Conservation (phyloP, 371 early-diverging fungal genomes). For the Actinomortierella ambigua region DNA sequence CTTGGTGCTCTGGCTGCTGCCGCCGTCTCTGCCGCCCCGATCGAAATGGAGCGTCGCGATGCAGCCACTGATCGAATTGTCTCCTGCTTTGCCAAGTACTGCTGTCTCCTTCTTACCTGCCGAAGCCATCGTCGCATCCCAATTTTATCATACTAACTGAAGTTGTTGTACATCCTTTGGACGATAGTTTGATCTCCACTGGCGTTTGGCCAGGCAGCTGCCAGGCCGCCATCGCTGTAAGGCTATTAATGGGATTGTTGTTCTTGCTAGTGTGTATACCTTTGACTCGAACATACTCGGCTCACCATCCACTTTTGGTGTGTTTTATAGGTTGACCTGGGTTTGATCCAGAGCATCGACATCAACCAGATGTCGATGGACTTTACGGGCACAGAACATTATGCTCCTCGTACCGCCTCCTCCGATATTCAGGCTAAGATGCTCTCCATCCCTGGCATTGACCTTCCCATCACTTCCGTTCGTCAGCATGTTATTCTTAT, state of each 20-base stretch:
- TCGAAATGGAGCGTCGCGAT: conserved; percentile 27
- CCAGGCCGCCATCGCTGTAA: conserved; percentile 1
- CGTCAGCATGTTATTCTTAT: conserved; percentile 3
- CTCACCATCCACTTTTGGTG: background rate
- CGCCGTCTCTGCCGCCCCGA: conserved; percentile 19
- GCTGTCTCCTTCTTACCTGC: no score
- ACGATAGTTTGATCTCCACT: background rate
- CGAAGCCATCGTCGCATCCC: no score
- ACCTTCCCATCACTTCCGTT: background rate
- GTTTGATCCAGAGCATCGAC: background rate
- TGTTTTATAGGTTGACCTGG: background rate
- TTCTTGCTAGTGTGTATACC: background rate
- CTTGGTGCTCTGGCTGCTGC: conserved; percentile 20
- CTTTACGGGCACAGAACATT: conserved; percentile 2
- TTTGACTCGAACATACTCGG: background rate
- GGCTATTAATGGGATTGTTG: background rate
- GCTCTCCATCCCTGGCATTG: conserved; percentile 4
- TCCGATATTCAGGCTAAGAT: background rate
- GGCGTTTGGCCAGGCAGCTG: conserved; percentile 1
- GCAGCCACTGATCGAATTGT: conserved; percentile 23
- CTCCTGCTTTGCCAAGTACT: conserved; percentile 40
- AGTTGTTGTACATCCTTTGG: no score
- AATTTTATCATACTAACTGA: no score
- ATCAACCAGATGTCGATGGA: conserved; percentile 8
- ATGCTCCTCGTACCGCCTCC: conserved; percentile 1